Evolutionary conservation across 2,329 filamentous ascomycete genomes (phyloP).

Genomic region (Pleurostoma richardsiae): DNA sequence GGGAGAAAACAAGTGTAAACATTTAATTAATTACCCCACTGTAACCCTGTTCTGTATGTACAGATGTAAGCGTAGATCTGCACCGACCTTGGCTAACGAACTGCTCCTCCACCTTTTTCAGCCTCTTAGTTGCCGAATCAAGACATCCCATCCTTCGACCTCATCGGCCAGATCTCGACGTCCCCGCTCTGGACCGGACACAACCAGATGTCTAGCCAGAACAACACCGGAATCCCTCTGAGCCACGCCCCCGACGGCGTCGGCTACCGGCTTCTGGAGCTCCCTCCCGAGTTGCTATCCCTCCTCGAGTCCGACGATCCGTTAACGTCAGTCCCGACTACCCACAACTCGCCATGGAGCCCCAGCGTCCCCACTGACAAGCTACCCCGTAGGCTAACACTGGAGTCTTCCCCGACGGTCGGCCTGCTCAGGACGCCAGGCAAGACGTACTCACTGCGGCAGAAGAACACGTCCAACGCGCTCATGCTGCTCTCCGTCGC

Average conservation of each 20-base stretch:
- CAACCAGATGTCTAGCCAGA: conserved; percentile 35
- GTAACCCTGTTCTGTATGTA: no score
- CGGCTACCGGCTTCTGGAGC: conserved; percentile 57
- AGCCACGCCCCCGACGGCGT: conserved; percentile 40
- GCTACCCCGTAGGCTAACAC: conserved; percentile 31
- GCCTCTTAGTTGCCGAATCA: neutral
- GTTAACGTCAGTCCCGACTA: conserved; percentile 38
- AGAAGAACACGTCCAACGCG: conserved; percentile 66
- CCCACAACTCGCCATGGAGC: neutral
- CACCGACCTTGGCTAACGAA: no score
- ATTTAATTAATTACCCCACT: no score
- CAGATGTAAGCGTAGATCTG: no score
- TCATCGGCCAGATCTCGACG: no score
- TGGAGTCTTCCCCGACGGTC: conserved; percentile 43
- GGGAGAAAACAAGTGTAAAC: no score
- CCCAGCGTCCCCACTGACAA: conserved; percentile 4
- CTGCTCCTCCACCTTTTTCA: conserved; percentile 1
- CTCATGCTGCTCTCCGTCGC: conserved; percentile 47
- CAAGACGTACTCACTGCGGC: conserved; percentile 53
- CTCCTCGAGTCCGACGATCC: conserved; percentile 49
- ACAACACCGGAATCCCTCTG: conserved; percentile 41
- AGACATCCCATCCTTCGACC: no score
- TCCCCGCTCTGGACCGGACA: neutral
- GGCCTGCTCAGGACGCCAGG: conserved; percentile 47
- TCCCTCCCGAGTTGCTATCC: conserved; percentile 52